A percentile compares a stretch with the other conserved stretches of the same genome.
These are phyloP conservation scores for Naganishia cerealis DNA, from an alignment of 1,284 basidiomycete genomes.

Conservation along the genomic window DNA sequence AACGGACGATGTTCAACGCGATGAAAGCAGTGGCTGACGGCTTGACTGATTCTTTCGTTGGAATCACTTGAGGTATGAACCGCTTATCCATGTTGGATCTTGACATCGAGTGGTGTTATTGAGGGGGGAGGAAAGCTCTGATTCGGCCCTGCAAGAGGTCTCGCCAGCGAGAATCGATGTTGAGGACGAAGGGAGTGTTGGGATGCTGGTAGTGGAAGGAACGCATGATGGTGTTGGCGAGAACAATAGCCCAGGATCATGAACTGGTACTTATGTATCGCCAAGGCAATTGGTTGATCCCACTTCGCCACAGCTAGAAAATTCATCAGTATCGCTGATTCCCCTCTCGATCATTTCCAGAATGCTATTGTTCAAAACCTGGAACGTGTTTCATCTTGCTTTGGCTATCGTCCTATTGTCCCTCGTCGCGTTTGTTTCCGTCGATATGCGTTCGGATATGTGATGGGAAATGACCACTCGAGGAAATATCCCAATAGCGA, in stretches of 20 bases:
- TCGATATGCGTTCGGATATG: too few species aligned
- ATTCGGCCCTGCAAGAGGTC: not conserved
- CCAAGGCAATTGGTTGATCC: not conserved
- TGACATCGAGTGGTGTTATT: not conserved
- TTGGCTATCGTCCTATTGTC: not conserved
- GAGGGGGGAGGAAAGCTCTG: not conserved
- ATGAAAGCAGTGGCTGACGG: constrained; percentile 62
- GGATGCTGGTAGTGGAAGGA: not conserved
- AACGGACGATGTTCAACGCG: constrained; percentile 71
- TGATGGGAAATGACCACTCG: too few species aligned
- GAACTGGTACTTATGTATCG: not conserved
- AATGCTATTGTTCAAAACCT: too few species aligned
- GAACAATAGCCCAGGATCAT: constrained; percentile 5
- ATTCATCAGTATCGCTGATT: not conserved
- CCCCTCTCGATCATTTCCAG: too few species aligned
- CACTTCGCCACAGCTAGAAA: not conserved
- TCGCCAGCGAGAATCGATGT: not conserved
- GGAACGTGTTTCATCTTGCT: too few species aligned
- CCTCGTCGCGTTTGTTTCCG: not conserved
- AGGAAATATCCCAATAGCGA: too few species aligned
- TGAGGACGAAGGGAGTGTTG: not conserved
- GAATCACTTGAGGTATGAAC: constrained; percentile 10
- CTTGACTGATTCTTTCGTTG: constrained; percentile 25
- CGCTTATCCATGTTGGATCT: constrained; percentile 20
- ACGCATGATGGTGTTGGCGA: not conserved